Conservation (phyloP, 2,329 filamentous ascomycete genomes). For the Fragosphaeria purpurea region DNA sequence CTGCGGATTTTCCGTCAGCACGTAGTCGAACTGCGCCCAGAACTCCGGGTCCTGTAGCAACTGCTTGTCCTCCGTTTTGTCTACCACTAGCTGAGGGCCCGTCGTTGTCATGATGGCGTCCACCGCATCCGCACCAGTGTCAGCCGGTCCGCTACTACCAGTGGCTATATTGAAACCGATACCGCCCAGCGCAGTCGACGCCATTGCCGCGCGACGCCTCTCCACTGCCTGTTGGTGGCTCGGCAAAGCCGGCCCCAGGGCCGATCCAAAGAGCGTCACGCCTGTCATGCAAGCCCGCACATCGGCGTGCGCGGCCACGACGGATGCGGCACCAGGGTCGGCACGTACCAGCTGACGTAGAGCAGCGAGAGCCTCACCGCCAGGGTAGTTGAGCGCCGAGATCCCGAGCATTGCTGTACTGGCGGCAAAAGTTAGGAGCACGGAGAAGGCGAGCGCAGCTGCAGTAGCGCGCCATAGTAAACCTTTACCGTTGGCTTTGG, state of each 20-base stretch:
- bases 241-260: constrained; percentile 11
- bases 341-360: constrained; percentile 30
- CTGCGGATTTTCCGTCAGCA: constrained; percentile 43
- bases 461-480: no score
- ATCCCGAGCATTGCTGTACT: constrained; percentile 62
- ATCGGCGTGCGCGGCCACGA: constrained; percentile 48
- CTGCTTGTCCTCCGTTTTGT: constrained; percentile 50
- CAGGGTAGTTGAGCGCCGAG: constrained; percentile 88
- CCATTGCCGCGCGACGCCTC: neutral
- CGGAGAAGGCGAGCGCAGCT: constrained; percentile 51
- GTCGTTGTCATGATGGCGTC: neutral
- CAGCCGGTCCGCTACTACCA: constrained; percentile 10
- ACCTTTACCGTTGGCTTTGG: constrained; percentile 15
- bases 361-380: constrained; percentile 62
- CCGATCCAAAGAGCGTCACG: constrained; percentile 54
- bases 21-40: constrained; percentile 56
- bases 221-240: neutral
- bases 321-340: constrained; percentile 18
- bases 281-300: constrained; percentile 62
- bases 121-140: constrained; percentile 20
- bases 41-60: constrained; percentile 39
- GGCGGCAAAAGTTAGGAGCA: constrained; percentile 47
- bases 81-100: constrained; percentile 29
- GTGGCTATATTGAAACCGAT: no score
- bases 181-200: neutral